Evolutionary conservation across 2,329 filamentous ascomycete species (phyloP).

Genomic region (Ophiostoma novo-ulmi): DNA sequence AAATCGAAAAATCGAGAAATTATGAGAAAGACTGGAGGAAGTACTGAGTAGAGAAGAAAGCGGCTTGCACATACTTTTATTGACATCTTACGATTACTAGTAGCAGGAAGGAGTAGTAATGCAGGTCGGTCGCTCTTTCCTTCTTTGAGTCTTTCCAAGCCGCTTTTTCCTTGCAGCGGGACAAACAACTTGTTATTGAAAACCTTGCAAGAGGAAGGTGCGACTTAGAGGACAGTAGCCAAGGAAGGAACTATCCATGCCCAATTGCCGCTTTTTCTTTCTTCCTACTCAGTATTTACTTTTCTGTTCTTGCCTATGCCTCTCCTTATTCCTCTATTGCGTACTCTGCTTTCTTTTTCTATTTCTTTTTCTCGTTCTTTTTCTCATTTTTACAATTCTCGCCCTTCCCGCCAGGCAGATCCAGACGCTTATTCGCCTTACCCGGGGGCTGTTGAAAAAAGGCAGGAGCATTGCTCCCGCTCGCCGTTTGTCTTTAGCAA

Average conservation of each 20-base stretch:
- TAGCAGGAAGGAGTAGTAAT: background rate
- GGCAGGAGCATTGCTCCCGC: background rate
- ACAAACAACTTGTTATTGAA: background rate
- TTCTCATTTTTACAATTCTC: background rate
- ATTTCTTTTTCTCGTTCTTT: background rate
- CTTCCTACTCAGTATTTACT: background rate
- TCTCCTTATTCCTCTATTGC: background rate
- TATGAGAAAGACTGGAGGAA: background rate
- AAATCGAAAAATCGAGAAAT: background rate
- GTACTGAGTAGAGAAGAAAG: background rate
- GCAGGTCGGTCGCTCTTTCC: background rate
- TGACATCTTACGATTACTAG: background rate
- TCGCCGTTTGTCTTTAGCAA: background rate
- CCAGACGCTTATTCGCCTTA: background rate
- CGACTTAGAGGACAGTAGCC: background rate
- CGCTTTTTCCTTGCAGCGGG: background rate
- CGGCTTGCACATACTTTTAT: background rate
- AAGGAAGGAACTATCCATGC: background rate
- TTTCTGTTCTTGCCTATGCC: background rate
- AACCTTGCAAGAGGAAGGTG: background rate
- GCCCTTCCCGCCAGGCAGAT: background rate
- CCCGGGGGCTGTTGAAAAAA: background rate
- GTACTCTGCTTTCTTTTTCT: background rate
- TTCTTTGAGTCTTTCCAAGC: background rate
- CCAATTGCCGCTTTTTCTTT: constrained; percentile 1